Conservation (phyloP, 2,329 filamentous ascomycete genomes). For the Cladophialophora psammophila region DNA sequence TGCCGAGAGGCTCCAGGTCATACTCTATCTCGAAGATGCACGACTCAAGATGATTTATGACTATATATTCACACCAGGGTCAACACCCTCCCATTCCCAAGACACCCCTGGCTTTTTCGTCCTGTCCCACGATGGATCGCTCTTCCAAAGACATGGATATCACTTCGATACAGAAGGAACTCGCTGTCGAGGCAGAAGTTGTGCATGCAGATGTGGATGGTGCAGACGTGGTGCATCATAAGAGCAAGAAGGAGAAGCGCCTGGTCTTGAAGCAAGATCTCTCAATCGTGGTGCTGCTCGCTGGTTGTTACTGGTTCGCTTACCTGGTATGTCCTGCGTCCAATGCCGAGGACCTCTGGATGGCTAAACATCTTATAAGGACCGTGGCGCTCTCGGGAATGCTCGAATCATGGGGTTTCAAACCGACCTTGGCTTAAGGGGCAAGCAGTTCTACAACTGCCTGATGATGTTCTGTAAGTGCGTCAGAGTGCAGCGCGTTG, state of each 20-base stretch:
- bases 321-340: slow-evolving; percentile 12
- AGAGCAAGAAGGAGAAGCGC: slow-evolving; percentile 13
- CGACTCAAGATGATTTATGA: background rate
- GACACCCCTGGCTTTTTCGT: background rate
- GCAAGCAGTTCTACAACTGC: slow-evolving; percentile 26
- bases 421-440: slow-evolving; percentile 12
- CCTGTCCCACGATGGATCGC: background rate
- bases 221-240: slow-evolving; percentile 6
- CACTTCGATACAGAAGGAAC: slow-evolving; percentile 6
- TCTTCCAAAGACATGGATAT: slow-evolving; percentile 11
- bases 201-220: background rate
- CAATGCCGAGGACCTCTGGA: too few relatives aligned
- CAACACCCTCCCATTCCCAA: background rate
- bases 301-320: slow-evolving; percentile 19
- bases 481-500: background rate
- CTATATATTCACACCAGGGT: slow-evolving; percentile 5
- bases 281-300: slow-evolving; percentile 12
- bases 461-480: slow-evolving; percentile 29
- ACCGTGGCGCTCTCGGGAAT: slow-evolving; percentile 20
- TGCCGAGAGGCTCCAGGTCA: background rate
- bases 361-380: background rate
- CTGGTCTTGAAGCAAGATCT: slow-evolving; percentile 15
- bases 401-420: slow-evolving; percentile 23
- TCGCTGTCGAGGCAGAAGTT: slow-evolving; percentile 8
- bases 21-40: background rate